phyloP scores from a whole-genome alignment of 805 yeast genomes.

The Starmerella scarabaei region DNA sequence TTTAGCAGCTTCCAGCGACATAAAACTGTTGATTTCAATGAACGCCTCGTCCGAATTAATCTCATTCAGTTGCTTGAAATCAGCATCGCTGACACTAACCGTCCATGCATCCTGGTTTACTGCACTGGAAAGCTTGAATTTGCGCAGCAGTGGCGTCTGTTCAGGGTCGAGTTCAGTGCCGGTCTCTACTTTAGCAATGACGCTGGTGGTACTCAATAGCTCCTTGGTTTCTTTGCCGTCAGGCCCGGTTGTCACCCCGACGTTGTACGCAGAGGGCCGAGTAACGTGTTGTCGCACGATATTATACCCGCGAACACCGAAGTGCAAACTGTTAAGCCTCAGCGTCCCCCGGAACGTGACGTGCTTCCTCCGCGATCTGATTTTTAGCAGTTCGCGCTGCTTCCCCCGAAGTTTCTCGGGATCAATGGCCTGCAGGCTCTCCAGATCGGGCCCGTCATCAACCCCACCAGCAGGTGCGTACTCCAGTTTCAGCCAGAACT shows the following conservation, averaged over 20 bases:
- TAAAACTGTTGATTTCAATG: conserved; percentile 27
- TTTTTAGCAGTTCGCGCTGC: conserved; percentile 3
- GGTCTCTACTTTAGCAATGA: conserved; percentile 5
- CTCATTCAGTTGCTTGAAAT: conserved; percentile 1
- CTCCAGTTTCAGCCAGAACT: conserved; percentile 16
- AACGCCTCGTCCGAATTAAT: conserved; percentile 20
- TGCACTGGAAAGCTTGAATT: conserved; percentile 3
- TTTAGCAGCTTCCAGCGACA: conserved; percentile 32
- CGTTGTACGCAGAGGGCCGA: conserved; percentile 22
- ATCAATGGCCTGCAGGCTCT: conserved; percentile 7
- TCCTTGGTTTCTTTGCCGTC: conserved; percentile 41
- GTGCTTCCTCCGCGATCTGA: conserved; percentile 10
- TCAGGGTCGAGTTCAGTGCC: conserved; percentile 7
- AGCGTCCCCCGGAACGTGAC: conserved; percentile 9
- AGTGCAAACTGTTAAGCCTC: conserved; percentile 28
- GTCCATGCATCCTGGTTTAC: conserved; percentile 5
- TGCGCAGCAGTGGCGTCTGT: background rate
- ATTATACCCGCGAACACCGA: conserved; percentile 62
- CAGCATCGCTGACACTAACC: conserved; percentile 1
- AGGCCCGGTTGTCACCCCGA: conserved; percentile 34
- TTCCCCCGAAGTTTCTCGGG: conserved; percentile 2
- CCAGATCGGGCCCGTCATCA: background rate
- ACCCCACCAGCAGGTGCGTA: conserved; percentile 4
- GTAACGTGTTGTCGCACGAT: conserved; percentile 14
- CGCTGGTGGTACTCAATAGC: conserved; percentile 27